phyloP scores from a whole-genome alignment of 495 filamentous ascomycete genomes.

The Xylaria cubensis region DNA sequence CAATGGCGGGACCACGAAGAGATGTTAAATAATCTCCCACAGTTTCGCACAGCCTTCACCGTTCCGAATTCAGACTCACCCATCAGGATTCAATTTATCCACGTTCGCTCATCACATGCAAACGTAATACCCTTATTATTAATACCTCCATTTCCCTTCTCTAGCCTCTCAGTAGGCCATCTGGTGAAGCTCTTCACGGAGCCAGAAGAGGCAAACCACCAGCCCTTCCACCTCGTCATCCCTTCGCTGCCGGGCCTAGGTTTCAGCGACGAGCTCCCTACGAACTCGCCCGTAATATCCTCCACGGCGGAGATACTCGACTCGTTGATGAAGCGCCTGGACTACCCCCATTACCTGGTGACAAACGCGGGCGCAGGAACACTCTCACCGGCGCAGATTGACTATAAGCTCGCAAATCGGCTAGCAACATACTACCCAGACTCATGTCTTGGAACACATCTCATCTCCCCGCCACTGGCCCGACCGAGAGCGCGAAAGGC shows the following conservation, averaged over 20 bases:
- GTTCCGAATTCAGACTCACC: constrained; percentile 39
- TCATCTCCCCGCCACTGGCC: constrained; percentile 57
- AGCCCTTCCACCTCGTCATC: constrained; percentile 71
- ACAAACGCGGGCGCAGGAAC: constrained; percentile 45
- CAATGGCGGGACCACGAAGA: constrained; percentile 65
- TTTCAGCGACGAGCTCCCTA: constrained; percentile 66
- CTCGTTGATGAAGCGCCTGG: constrained; percentile 69
- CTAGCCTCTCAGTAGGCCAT: constrained; percentile 70
- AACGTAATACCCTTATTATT: constrained; percentile 67
- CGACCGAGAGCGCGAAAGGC: constrained; percentile 41
- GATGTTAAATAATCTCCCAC: constrained; percentile 62
- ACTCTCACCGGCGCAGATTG: constrained; percentile 49
- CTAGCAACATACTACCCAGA: constrained; percentile 59
- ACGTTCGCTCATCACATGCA: constrained; percentile 56
- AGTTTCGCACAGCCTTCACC: constrained; percentile 63
- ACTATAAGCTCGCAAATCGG: constrained; percentile 64
- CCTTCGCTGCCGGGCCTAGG: constrained; percentile 77
- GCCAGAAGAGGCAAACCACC: constrained; percentile 49
- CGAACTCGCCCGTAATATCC: constrained; percentile 61
- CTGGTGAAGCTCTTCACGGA: constrained; percentile 64
- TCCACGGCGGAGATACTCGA: constrained; percentile 66
- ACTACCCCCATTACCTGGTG: constrained; percentile 69
- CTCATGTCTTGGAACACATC: constrained; percentile 66
- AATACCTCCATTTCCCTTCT: constrained; percentile 73
- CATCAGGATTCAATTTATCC: constrained; percentile 61